Base-by-base conservation (phyloP, 257 asterid genomes). In the Fraxinus pennsylvanica region DNA sequence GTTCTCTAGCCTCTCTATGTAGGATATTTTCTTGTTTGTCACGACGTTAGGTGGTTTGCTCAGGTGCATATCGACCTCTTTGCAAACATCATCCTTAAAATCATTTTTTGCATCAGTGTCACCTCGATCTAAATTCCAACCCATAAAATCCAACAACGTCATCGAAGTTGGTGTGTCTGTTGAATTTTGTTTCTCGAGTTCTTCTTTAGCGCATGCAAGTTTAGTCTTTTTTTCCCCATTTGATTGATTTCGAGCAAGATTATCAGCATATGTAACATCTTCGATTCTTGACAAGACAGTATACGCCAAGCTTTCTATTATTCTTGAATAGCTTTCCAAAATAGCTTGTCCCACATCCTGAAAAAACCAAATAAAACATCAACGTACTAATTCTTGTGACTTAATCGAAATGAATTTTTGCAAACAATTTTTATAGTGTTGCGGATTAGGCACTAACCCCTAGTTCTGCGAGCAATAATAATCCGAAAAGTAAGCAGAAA, bases 331-430 rank as follows among this genome's bases (percentile, higher is more conserved):
- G 91, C 93, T 89, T 73, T 89, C 93, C 2, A 89, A 83, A 72
- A 87, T 75, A 0, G 93, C 93, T 4, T 82, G 93, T 45, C 91
- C 93, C 73, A 89, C 91, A 33, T 89, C 93, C 91, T 89, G 78
- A 63, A 63, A 61, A 77, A 10, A 61, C 63, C 74, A 45, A 67
- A 38, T 74, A 61, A 54, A 66, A 29, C n/a, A 74, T 72, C 50
- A 73, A 30, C 4, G 15, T 32, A 13, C 1, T 1, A 47, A 47
- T 13, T 35, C 12, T 19, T 8, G 19, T 4, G 33, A 59, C 19
- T 9, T 61, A 25, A 36, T 4, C 2, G 52, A 43, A 10, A 43
- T 43, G 17, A 39, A 39, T 39, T 39, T 8, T 39, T 39, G 45
- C 45, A 39, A 39, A 8, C 45, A 38, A 1, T 38, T 38, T 38